Evolutionary conservation across 2,329 filamentous ascomycete genomes (phyloP).

Genomic region (Macrophomina pseudophaseolina): DNA sequence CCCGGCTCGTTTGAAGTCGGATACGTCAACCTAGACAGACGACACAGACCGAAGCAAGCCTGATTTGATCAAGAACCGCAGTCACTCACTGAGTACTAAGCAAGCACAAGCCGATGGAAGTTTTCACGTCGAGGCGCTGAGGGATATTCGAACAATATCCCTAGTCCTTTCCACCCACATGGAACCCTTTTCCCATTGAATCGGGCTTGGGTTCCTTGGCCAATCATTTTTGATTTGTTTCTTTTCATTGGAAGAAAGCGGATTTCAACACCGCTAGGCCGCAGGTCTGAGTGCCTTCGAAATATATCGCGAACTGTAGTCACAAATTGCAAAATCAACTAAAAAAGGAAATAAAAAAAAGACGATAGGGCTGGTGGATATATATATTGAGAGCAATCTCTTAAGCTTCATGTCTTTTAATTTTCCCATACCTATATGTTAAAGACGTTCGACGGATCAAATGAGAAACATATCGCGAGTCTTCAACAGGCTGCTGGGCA

Average conservation of each 20-base stretch:
- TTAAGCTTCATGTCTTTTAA: background rate
- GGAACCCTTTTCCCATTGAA: background rate
- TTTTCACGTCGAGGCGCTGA: background rate
- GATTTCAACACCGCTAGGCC: background rate
- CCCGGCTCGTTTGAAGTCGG: background rate
- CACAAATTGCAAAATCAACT: background rate
- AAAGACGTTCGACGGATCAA: background rate
- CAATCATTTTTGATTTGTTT: background rate
- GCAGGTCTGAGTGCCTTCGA: too few relatives aligned
- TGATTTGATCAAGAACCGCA: background rate
- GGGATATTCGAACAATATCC: background rate
- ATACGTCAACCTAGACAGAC: background rate
- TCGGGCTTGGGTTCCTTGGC: background rate
- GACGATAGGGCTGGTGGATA: background rate
- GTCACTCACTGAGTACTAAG: background rate
- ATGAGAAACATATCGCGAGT: background rate
- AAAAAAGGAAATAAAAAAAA: constrained; percentile 1
- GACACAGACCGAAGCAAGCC: background rate
- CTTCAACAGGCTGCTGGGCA: constrained; percentile 11
- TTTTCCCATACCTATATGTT: background rate
- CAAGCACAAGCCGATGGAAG: constrained; percentile 6
- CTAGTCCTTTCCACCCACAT: background rate
- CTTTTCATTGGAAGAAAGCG: background rate
- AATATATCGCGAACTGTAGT: too few relatives aligned
- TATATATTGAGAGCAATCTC: background rate